Evolutionary conservation across 805 yeast species (phyloP), one percentile per base, ranked within the genome.

Genomic region (Nakazawaea siamensis): DNA sequence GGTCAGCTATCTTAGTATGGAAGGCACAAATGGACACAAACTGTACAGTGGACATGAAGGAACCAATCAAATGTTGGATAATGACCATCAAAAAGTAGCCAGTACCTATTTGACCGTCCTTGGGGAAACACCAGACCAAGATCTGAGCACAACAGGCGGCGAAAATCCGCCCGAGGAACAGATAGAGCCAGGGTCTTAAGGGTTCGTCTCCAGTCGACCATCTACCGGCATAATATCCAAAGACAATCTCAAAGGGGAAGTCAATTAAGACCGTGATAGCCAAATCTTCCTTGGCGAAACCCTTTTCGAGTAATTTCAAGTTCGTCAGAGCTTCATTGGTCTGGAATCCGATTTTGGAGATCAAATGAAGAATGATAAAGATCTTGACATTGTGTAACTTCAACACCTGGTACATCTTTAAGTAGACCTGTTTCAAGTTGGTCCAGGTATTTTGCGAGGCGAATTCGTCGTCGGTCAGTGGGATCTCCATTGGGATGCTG

Each of bases 251-350:
- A 55, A 92, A 87, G 9, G 98, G 98, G 57, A 92, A 92, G 54
- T 92, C 96, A 32, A 92, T 84, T 30, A 92, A 59, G 0, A 90
- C 97, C 0, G 96, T 84, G 15, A 92, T 73, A 1, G 97, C 94
- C 26, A 92, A 62, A 52, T 92, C 97, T 55, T 92, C 98, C 52
- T 88, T 84, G 26, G 92, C 76, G 29, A 92, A 75, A 0, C 98
- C 98, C 49, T 80, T 80, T 52, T 92, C 98, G 5, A 92, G 62
- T 16, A 92, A 64, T 54, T 90, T 92, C 46, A 92, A 68, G 51
- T 90, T 90, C 1, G 97, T 92, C 19, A 94, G 97, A 6, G 92
- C 87, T 56, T 92, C 98, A 50, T 88, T 92, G 19, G 88, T 95
- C 52, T 88, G 96, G 56, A 92, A 92, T 2, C 95, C 97, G 39